These are phyloP conservation scores for Syncephalis plumigaleata DNA, from an alignment of 371 early-diverging fungal genomes.

Conservation along the genomic window DNA sequence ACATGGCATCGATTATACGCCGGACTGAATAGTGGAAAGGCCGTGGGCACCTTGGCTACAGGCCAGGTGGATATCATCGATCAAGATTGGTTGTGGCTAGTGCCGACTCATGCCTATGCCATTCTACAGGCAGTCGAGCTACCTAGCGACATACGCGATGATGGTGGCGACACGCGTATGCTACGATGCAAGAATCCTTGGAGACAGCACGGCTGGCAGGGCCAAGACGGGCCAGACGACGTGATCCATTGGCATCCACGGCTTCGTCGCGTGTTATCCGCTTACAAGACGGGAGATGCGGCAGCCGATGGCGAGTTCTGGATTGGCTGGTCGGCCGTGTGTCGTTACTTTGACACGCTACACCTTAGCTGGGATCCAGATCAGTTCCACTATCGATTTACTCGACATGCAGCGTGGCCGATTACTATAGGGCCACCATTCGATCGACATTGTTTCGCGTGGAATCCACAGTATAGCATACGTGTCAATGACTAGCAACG, in stretches of 20 bases:
- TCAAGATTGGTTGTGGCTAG: conserved; percentile 52
- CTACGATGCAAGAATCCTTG: conserved; percentile 78
- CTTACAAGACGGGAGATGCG: conserved; percentile 45
- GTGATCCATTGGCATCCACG: conserved; percentile 47
- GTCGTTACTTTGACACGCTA: conserved; percentile 56
- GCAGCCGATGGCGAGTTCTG: conserved; percentile 65
- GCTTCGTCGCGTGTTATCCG: conserved; percentile 37
- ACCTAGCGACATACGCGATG: conserved; percentile 3
- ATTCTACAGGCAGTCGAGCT: conserved; percentile 37
- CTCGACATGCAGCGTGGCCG: conserved; percentile 22
- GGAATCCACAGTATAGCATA: no score
- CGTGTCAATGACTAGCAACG: no score
- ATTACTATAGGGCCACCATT: no score
- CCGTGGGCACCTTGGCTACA: conserved; percentile 42
- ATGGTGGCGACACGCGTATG: conserved; percentile 9
- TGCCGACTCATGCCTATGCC: conserved; percentile 80
- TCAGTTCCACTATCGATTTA: conserved; percentile 38
- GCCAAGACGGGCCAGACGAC: conserved; percentile 61
- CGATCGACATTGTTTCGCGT: no score
- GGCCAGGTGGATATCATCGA: conserved; percentile 49
- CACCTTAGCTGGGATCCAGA: conserved; percentile 83
- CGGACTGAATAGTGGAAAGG: conserved; percentile 22
- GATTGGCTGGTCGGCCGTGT: conserved; percentile 72
- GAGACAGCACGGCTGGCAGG: conserved; percentile 76
- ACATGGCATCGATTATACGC: neutral